A percentile compares a stretch with the other conserved stretches of the same genome.
These are phyloP conservation scores for Neonectria coccinea DNA, from an alignment of 2,329 filamentous ascomycete genomes.

Conservation along the genomic window DNA sequence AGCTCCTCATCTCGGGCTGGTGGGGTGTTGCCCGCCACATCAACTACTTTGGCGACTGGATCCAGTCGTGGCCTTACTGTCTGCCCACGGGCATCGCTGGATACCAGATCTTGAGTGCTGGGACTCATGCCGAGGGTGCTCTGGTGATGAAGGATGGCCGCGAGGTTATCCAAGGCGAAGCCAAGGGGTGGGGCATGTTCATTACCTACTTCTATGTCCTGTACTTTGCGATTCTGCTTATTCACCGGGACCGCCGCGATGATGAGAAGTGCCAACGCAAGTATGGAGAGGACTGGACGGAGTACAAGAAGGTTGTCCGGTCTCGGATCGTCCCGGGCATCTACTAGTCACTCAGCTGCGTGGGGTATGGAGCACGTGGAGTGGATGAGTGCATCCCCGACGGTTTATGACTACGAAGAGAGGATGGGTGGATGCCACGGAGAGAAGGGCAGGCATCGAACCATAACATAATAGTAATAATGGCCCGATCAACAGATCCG, in stretches of 20 bases:
- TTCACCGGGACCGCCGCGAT: conserved; percentile 88
- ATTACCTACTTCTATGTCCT: conserved; percentile 95
- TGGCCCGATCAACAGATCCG: not conserved
- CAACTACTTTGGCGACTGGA: conserved; percentile 96
- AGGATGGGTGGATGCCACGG: not conserved
- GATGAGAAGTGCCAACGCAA: conserved; percentile 92
- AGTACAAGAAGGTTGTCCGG: conserved; percentile 84
- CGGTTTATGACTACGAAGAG: conserved; percentile 2
- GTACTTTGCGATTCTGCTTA: conserved; percentile 87
- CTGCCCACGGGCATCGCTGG: conserved; percentile 88
- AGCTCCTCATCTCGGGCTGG: conserved; percentile 87
- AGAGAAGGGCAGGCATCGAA: not conserved
- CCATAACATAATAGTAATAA: not conserved
- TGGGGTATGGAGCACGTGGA: conserved; percentile 1
- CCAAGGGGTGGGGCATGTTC: conserved; percentile 84
- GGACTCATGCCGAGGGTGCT: conserved; percentile 62
- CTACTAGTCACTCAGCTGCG: conserved; percentile 66
- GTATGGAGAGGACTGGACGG: conserved; percentile 92
- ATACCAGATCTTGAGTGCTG: conserved; percentile 75
- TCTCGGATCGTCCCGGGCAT: conserved; percentile 87
- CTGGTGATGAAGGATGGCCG: conserved; percentile 70
- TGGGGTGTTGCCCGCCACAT: conserved; percentile 94
- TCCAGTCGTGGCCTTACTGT: conserved; percentile 91
- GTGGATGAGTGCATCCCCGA: not conserved
- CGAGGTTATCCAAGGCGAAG: conserved; percentile 76